A percentile compares a stretch with the other conserved stretches of the same genome.
These are phyloP conservation scores for Gentiana straminea DNA, from an alignment of 257 asterid species.

Conservation along the genomic window DNA sequence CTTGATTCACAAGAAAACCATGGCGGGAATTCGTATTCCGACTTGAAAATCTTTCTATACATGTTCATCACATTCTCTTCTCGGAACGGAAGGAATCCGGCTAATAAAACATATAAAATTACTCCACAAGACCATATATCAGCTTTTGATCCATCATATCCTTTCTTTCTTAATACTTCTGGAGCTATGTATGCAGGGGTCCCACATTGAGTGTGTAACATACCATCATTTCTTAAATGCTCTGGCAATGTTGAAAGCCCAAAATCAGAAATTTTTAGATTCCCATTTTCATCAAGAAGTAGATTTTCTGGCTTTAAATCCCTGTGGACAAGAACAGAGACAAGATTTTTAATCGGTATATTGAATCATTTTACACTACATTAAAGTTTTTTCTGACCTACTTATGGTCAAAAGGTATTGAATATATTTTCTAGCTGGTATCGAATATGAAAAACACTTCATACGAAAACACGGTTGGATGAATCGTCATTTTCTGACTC, in stretches of 20 bases:
- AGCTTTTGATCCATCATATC: slow-evolving; percentile 63
- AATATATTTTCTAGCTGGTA: too few species aligned
- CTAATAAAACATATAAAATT: slow-evolving; percentile 44
- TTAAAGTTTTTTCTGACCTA: too few species aligned
- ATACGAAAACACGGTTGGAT: too few species aligned
- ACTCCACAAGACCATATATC: slow-evolving; percentile 87
- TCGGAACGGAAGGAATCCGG: slow-evolving; percentile 70
- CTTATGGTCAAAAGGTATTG: too few species aligned
- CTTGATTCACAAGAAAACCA: slow-evolving; percentile 48
- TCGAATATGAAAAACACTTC: too few species aligned
- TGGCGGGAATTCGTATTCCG: slow-evolving; percentile 18
- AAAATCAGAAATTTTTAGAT: slow-evolving; percentile 62
- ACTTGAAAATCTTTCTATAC: slow-evolving; percentile 65
- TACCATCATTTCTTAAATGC: slow-evolving; percentile 53
- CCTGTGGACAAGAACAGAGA: slow-evolving; percentile 12
- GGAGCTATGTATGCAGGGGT: slow-evolving; percentile 94
- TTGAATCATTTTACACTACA: too few species aligned
- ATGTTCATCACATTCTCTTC: slow-evolving; percentile 59
- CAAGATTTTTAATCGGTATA: too few species aligned
- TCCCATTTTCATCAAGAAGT: slow-evolving; percentile 60
- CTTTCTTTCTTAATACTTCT: slow-evolving; percentile 57
- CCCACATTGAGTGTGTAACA: slow-evolving; percentile 69
- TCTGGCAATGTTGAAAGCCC: slow-evolving; percentile 69
- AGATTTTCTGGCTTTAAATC: slow-evolving; percentile 75
- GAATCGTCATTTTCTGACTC: too few species aligned